phyloP scores from a whole-genome alignment of 1,284 basidiomycete genomes.

The Anthracocystis panici-leucophaei region DNA sequence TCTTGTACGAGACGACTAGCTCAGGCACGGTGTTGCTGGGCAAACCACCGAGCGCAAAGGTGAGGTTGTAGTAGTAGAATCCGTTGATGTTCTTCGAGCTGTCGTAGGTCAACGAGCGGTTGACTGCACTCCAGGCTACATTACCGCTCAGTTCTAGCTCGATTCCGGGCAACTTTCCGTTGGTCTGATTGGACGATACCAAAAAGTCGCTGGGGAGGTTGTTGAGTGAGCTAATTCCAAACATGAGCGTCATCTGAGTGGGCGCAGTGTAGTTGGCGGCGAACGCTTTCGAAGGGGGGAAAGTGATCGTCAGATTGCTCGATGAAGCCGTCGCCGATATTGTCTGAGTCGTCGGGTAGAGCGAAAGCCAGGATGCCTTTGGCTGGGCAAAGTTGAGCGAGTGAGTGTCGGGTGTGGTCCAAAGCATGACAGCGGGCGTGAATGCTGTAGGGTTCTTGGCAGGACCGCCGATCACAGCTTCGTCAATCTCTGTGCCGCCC shows the following conservation, averaged over 20 bases:
- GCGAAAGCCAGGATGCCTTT: conserved; percentile 30
- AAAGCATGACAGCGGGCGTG: conserved; percentile 35
- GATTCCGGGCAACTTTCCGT: conserved; percentile 22
- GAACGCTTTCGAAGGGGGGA: conserved; percentile 34
- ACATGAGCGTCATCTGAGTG: conserved; percentile 35
- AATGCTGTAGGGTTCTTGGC: conserved; percentile 36
- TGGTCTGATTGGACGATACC: conserved; percentile 27
- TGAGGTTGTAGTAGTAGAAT: conserved; percentile 44
- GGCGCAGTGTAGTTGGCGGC: conserved; percentile 38
- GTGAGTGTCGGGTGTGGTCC: conserved; percentile 26
- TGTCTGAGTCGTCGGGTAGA: conserved; percentile 34
- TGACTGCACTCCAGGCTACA: conserved; percentile 20
- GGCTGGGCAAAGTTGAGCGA: conserved; percentile 24
- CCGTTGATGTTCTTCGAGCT: conserved; percentile 31
- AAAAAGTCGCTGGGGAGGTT: conserved; percentile 31
- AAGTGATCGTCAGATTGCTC: conserved; percentile 29
- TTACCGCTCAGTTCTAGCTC: conserved; percentile 26
- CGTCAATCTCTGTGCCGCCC: conserved; percentile 40
- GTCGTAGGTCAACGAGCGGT: conserved; percentile 34
- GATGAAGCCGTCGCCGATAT: conserved; percentile 32
- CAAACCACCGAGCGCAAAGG: conserved; percentile 32
- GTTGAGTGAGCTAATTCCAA: conserved; percentile 17
- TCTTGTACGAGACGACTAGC: conserved; percentile 33
- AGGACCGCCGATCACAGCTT: conserved; percentile 33
- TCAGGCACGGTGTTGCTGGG: conserved; percentile 29